Evolutionary conservation across 139 green algal species (phyloP), one percentile per base, ranked within the genome.

Genomic region (Chlamydomonas eustigma): DNA sequence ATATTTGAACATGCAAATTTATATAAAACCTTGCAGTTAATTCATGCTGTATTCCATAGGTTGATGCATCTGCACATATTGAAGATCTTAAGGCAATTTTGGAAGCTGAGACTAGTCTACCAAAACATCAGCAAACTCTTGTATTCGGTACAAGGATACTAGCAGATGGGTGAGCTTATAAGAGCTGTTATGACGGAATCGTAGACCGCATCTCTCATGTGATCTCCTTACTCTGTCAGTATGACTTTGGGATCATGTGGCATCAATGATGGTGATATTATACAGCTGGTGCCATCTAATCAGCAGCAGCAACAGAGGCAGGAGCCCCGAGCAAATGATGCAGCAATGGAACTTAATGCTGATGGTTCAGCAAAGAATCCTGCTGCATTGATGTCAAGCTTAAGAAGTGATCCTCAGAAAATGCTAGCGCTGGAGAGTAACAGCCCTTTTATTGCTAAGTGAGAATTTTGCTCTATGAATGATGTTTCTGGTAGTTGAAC

Each of bases 71-170:
- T 28, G 33, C 28, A 6, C 31, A n/a, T 18, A 37, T 96, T 3
- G 78, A 78, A 0, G 92, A 89, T 0, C 75, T 97, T 3, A 92
- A 91, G 74, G 88, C 87, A 3, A 93, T 96, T 8, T 63, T 94
- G n/a, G 91, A 97, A 71, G 90, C 82, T 18, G 88, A 95, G 78
- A 93, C 90, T 0, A 83, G 80, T 2, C 30, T 94, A 0, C 78
- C 87, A 2, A 50, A 76, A 1, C 64, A 51, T 0, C 76, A 88
- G 52, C 89, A 96, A 66, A 52, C 78, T 5, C 75, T 97, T 2
- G n/a, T 93, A 2, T 78, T 85, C 71, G 85, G 90, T 52, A 84
- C 78, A 6, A 39, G 51, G 24, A 50, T 73, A 1, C 68, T 94
- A 1, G 35, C 37, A 0, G 80, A 86, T 25, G 34, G 74, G 86